These are phyloP conservation scores for Sporothrix humicola DNA, from an alignment of 2,329 filamentous ascomycete genomes.

Conservation along the genomic window DNA sequence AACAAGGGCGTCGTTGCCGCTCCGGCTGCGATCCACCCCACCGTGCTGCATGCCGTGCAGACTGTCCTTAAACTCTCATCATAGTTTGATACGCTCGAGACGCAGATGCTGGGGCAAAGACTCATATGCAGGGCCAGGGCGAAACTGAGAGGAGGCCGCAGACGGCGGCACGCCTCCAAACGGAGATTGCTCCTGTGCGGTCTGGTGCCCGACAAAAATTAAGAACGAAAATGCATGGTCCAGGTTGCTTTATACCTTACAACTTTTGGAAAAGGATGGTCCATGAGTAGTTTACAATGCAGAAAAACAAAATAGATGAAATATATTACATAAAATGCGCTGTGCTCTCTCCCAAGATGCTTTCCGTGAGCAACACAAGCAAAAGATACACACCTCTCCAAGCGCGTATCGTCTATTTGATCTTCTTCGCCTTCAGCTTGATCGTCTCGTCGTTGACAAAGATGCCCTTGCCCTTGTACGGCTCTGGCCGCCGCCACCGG, in stretches of 20 bases:
- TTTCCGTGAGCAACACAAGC: background rate
- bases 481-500: conserved; percentile 88
- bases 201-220: background rate
- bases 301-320: conserved; percentile 35
- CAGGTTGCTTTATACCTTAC: too few species aligned
- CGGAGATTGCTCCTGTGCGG: background rate
- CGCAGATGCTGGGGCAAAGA: background rate
- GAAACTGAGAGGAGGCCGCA: background rate
- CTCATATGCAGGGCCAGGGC: too few species aligned
- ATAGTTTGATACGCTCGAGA: background rate
- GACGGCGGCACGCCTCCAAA: background rate
- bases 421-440: conserved; percentile 97
- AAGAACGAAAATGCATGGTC: too few species aligned
- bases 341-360: background rate
- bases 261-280: background rate
- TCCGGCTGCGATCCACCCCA: conserved; percentile 73
- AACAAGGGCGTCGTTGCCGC: conserved; percentile 97
- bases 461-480: conserved; percentile 99
- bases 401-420: conserved; percentile 66
- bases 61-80: conserved; percentile 64
- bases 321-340: conserved; percentile 22
- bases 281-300: conserved; percentile 32
- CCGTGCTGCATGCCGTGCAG: conserved; percentile 82
- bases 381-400: background rate
- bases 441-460: conserved; percentile 98